Evolutionary conservation across 2,329 filamentous ascomycete genomes (phyloP).

Genomic region (Claviceps digitariae): DNA sequence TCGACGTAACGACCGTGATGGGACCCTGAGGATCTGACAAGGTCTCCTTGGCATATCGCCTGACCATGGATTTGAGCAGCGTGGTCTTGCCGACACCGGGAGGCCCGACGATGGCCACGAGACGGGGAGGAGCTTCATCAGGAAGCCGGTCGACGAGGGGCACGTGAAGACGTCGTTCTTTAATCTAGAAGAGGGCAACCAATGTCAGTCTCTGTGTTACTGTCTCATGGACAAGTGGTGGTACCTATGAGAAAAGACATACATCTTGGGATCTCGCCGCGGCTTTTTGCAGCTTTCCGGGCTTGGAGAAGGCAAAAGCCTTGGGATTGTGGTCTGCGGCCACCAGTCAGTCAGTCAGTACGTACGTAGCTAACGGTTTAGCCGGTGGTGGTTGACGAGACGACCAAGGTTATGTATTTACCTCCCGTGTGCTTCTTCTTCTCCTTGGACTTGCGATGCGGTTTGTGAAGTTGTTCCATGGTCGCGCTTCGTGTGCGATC

Average conservation of each 20-base stretch:
- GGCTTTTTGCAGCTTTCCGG: conserved; percentile 65
- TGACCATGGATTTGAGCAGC: conserved; percentile 83
- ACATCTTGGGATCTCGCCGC: conserved; percentile 62
- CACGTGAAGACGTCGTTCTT: conserved; percentile 92
- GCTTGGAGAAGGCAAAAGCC: conserved; percentile 74
- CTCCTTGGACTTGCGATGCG: conserved; percentile 77
- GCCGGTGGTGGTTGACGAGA: too few relatives aligned
- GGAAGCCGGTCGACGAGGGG: conserved; percentile 91
- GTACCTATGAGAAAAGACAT: conserved; percentile 12
- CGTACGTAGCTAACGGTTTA: too few relatives aligned
- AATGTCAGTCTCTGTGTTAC: background rate
- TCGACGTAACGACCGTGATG: conserved; percentile 91
- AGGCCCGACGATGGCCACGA: conserved; percentile 89
- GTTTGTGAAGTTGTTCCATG: conserved; percentile 75
- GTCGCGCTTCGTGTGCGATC: conserved; percentile 4
- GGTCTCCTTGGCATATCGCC: conserved; percentile 90
- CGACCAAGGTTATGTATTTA: too few relatives aligned
- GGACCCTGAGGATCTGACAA: conserved; percentile 81
- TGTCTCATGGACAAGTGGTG: background rate
- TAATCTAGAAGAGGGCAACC: conserved; percentile 42
- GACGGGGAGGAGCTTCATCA: conserved; percentile 84
- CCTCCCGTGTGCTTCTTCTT: conserved; percentile 59
- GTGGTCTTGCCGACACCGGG: conserved; percentile 94
- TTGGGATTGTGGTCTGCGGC: conserved; percentile 64
- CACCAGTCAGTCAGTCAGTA: conserved; percentile 3